Conservation (phyloP, 1,139 yeast species). For the Blastobotrys elegans region DNA sequence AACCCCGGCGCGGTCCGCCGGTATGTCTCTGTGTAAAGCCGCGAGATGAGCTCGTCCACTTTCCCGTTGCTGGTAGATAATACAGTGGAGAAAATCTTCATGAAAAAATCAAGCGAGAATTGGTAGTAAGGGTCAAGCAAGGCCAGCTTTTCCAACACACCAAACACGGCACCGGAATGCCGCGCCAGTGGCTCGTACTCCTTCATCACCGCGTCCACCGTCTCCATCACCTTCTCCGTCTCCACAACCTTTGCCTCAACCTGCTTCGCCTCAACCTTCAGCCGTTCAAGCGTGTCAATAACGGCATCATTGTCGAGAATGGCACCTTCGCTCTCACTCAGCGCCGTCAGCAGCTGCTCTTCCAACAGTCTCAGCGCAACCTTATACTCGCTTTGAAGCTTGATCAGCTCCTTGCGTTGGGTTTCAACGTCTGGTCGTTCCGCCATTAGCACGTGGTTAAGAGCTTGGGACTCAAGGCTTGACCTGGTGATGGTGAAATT, state of each 20-base stretch:
- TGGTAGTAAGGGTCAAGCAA: constrained; percentile 49
- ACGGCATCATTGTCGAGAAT: constrained; percentile 65
- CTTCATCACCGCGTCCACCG: constrained; percentile 46
- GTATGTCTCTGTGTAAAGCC: constrained; percentile 46
- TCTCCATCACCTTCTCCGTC: constrained; percentile 49
- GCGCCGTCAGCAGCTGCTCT: constrained; percentile 50
- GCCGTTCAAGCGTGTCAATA: constrained; percentile 53
- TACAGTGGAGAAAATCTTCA: constrained; percentile 40
- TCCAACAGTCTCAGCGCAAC: constrained; percentile 55
- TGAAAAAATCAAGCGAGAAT: constrained; percentile 49
- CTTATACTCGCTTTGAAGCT: constrained; percentile 57
- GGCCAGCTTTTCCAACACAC: constrained; percentile 43
- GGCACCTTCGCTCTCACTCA: constrained; percentile 55
- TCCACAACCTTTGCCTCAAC: constrained; percentile 52
- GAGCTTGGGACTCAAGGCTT: constrained; percentile 58
- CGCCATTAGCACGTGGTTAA: constrained; percentile 51
- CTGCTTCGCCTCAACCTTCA: constrained; percentile 59
- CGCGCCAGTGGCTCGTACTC: constrained; percentile 51
- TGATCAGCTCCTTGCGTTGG: constrained; percentile 49
- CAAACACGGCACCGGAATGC: constrained; percentile 49
- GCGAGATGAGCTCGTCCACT: constrained; percentile 32
- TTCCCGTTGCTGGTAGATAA: constrained; percentile 16
- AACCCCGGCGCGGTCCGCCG: constrained; percentile 47
- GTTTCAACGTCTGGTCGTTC: constrained; percentile 65
- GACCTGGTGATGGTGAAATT: constrained; percentile 70